A percentile compares a stretch with the other conserved stretches of the same genome.
These are phyloP conservation scores for Sporothrix luriei DNA, from an alignment of 2,329 filamentous ascomycete species.

Conservation along the genomic window DNA sequence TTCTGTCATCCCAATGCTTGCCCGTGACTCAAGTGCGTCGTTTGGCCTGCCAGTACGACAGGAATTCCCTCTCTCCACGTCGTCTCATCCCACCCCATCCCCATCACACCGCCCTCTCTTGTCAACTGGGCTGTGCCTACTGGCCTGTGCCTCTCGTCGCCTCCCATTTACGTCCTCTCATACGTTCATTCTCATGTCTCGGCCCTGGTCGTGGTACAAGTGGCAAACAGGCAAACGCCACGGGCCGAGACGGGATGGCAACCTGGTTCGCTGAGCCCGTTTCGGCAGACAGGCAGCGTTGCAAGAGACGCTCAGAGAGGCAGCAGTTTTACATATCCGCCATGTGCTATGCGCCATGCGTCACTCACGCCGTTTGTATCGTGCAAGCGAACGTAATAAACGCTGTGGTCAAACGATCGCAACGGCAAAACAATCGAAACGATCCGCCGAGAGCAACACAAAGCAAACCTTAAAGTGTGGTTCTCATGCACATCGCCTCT, in stretches of 20 bases:
- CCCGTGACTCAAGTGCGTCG: neutral
- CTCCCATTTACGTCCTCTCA: neutral
- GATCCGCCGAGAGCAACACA: too few species aligned
- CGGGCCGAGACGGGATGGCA: conserved; percentile 21
- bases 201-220: conserved; percentile 7
- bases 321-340: neutral
- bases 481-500: conserved; percentile 22
- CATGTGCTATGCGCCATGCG: neutral
- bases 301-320: neutral
- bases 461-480: too few species aligned
- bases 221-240: conserved; percentile 16
- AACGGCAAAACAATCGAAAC: too few species aligned
- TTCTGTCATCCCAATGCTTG: neutral
- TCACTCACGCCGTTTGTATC: neutral
- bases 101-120: conserved; percentile 29
- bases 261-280: neutral
- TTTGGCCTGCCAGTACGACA: conserved; percentile 10
- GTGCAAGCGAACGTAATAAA: conserved; percentile 13
- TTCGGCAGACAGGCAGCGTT: neutral
- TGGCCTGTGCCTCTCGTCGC: neutral
- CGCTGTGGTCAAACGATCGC: conserved; percentile 3
- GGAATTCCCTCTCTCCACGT: too few species aligned
- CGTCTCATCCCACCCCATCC: neutral
- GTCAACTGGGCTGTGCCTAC: neutral
- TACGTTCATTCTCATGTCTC: neutral